Base-by-base conservation (phyloP, 179 eudicot genomes). In the Camellia oleifera region DNA sequence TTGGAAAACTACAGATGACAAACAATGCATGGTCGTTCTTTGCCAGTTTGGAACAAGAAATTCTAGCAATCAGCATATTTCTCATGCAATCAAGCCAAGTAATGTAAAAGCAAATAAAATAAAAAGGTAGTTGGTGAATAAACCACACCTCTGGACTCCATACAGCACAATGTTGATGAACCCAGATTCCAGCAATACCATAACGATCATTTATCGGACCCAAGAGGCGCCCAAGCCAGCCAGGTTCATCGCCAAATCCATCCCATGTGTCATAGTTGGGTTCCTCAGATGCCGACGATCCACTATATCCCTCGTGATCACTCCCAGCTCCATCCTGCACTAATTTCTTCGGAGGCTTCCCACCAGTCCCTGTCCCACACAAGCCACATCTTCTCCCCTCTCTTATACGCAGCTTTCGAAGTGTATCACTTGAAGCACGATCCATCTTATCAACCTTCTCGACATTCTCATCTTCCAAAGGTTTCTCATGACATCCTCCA, bases 141-240 rank as follows among this genome's bases (percentile, higher is more conserved):
- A 63, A 82, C 77, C 87, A 81, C 82, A 95, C 99, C 99, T 95
- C 99, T 58, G 99, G 99, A 90, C 99, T 95, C 99, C 99, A 95
- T 26, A 95, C 99, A 82, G 99, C 99, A 88, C 99, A 95, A 58
- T 94, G 94, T 83, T 92, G 99, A 83, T 95, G 99, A 75, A 95
- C 99, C 98, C 98, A 95, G 53, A 92, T 91, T 83, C 99, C 93
- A 75, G 99, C 99, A 84, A 95, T 95, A 77, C 99, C 99, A 81
- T 84, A 86, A 8, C 98, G 93, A 76, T 95, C 99, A 89, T 92
- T 94, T 56, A 95, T 85, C 56, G 99, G 99, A 64, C 99, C 99
- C 84, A 95, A 83, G 76, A 95, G 94, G 56, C 88, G 87, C 54
- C 99, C 99, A 80, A 94, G 94, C 99, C 99, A 95, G 58, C 96